These are phyloP conservation scores for Tremellales sp. DNA, from an alignment of 1,284 basidiomycete species.

Conservation along the genomic window DNA sequence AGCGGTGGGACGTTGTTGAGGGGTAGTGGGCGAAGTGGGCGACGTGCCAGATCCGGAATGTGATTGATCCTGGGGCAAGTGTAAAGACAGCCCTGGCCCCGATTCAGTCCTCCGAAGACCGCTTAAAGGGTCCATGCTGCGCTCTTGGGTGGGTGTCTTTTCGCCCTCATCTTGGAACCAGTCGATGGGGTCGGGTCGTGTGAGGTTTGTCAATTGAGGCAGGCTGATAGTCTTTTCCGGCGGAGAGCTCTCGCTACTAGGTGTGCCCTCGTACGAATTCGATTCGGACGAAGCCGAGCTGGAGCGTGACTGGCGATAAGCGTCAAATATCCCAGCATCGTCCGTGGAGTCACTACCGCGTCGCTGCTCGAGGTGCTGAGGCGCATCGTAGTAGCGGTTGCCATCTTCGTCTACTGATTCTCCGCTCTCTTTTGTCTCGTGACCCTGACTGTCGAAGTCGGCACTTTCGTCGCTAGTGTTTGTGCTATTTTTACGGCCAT, in stretches of 20 bases:
- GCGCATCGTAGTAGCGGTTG: slow-evolving; percentile 27
- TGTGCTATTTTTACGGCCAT: slow-evolving; percentile 11
- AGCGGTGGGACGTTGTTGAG: slow-evolving; percentile 5
- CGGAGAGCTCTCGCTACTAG: slow-evolving; percentile 31
- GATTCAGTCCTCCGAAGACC: slow-evolving; percentile 19
- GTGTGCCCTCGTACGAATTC: slow-evolving; percentile 44
- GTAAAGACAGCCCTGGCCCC: slow-evolving; percentile 12
- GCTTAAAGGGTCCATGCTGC: slow-evolving; percentile 20
- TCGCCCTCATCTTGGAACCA: slow-evolving; percentile 35
- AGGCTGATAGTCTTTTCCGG: slow-evolving; percentile 20
- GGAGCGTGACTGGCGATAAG: slow-evolving; percentile 54
- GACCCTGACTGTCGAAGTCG: slow-evolving; percentile 20
- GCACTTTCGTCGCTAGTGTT: slow-evolving; percentile 16
- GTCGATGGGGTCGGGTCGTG: slow-evolving; percentile 8
- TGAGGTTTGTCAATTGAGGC: slow-evolving; percentile 20
- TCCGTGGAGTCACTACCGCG: slow-evolving; percentile 62
- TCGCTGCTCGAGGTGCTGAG: slow-evolving; percentile 24
- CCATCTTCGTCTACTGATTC: slow-evolving; percentile 16
- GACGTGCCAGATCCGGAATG: slow-evolving; percentile 4
- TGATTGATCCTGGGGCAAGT: slow-evolving; percentile 11
- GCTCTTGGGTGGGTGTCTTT: slow-evolving; percentile 44
- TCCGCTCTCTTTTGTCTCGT: not conserved
- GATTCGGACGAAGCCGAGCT: slow-evolving; percentile 47
- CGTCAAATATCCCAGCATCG: slow-evolving; percentile 73
- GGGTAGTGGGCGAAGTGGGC: slow-evolving; percentile 13